phyloP scores from a whole-genome alignment of 345 rosid genomes.

The Populus simonii region DNA sequence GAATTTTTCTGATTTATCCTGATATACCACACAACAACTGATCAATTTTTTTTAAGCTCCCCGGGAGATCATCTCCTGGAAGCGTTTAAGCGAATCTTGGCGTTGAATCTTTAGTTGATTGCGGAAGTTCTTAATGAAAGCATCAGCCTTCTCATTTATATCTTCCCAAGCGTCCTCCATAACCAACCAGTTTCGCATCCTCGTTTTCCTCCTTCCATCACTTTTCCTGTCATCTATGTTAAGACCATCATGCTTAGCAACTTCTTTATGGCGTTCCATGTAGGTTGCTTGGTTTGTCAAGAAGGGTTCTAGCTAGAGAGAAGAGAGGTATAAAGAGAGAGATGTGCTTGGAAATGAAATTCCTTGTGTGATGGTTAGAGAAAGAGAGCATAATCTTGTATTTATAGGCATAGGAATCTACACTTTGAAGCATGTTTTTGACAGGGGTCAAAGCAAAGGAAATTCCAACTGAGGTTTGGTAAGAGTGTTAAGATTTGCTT shows the following conservation, averaged over 20 bases:
- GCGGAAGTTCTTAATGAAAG: constrained; percentile 36
- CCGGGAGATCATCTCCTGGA: constrained; percentile 26
- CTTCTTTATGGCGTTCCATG: constrained; percentile 6
- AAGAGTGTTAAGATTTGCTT: too few relatives aligned
- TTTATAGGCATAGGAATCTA: neutral
- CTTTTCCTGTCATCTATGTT: neutral
- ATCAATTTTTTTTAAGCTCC: constrained; percentile 3
- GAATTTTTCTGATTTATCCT: neutral
- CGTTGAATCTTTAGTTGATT: constrained; percentile 32
- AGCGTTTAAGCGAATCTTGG: constrained; percentile 29
- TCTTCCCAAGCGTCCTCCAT: constrained; percentile 22
- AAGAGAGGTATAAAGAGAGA: neutral
- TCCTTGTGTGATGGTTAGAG: neutral
- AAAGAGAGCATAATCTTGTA: neutral
- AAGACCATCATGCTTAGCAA: neutral
- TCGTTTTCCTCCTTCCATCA: neutral
- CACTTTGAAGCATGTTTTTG: constrained; percentile 12
- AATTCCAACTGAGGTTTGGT: constrained; percentile 3
- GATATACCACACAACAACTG: neutral
- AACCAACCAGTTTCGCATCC: neutral
- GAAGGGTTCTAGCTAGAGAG: neutral
- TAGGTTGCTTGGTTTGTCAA: neutral
- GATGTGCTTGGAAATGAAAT: neutral
- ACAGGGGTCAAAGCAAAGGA: constrained; percentile 6
- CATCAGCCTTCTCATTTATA: constrained; percentile 24